phyloP scores from a whole-genome alignment of 2,329 filamentous ascomycete genomes.

The Exophiala sideris region DNA sequence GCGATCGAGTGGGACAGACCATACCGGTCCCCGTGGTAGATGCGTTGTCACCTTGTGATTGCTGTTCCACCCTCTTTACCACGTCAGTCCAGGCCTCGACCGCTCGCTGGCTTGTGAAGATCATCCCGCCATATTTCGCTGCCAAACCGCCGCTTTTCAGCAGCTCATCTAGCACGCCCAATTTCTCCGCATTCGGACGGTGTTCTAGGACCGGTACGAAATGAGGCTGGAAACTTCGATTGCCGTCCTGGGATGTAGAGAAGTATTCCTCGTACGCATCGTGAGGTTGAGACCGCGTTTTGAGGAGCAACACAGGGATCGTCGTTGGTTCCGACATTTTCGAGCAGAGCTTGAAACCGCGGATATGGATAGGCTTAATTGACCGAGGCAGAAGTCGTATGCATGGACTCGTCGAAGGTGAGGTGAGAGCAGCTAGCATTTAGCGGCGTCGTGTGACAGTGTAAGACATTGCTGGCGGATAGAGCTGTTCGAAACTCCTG shows the following conservation, averaged over 20 bases:
- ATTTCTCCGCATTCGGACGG: conserved; percentile 37
- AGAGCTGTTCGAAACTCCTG: too few species aligned
- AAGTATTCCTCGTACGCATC: conserved; percentile 48
- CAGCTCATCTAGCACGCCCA: conserved; percentile 35
- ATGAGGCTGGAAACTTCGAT: conserved; percentile 17
- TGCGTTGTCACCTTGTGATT: background rate
- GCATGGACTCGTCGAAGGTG: too few species aligned
- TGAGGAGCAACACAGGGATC: conserved; percentile 45
- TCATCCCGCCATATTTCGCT: conserved; percentile 44
- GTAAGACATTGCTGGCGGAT: too few species aligned
- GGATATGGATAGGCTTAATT: background rate
- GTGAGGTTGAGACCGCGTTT: conserved; percentile 45
- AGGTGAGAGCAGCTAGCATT: too few species aligned
- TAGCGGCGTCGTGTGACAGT: too few species aligned
- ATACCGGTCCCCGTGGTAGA: conserved; percentile 27
- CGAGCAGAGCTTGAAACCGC: background rate
- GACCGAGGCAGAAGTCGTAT: too few species aligned
- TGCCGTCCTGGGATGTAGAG: conserved; percentile 17
- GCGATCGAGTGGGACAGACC: conserved; percentile 13
- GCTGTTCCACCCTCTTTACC: conserved; percentile 30
- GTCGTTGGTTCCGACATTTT: background rate
- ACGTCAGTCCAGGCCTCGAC: conserved; percentile 45
- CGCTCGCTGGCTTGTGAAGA: conserved; percentile 50
- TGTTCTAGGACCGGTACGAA: conserved; percentile 50
- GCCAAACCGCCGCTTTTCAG: conserved; percentile 35